phyloP scores from a whole-genome alignment of 208 protist genomes.

The Porcisia deanei region DNA sequence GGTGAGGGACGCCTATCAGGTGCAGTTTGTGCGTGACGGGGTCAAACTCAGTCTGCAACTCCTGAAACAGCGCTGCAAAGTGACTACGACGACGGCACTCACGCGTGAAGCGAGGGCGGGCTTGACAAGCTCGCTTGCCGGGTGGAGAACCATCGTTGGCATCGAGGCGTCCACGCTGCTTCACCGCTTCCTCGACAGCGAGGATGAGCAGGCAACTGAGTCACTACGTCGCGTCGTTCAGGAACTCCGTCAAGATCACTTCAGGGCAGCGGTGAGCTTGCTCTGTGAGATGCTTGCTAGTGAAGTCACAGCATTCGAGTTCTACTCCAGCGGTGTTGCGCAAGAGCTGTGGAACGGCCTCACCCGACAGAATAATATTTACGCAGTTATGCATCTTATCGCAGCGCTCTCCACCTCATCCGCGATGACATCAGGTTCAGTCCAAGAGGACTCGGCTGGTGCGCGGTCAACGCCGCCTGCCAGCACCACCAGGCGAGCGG shows the following conservation, averaged over 20 bases:
- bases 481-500: neutral
- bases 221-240: conserved; percentile 40
- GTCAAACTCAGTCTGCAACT: conserved; percentile 56
- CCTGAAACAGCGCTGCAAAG: conserved; percentile 32
- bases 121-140: conserved; percentile 19
- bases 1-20: conserved; percentile 51
- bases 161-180: conserved; percentile 46
- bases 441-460: neutral
- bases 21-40: conserved; percentile 86
- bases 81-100: conserved; percentile 14
- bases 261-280: conserved; percentile 39
- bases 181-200: conserved; percentile 32
- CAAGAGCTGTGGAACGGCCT: conserved; percentile 24
- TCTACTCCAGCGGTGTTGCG: conserved; percentile 58
- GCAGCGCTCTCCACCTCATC: conserved; percentile 14
- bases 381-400: conserved; percentile 34
- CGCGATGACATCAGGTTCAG: neutral
- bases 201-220: conserved; percentile 39
- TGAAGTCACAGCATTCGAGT: conserved; percentile 68
- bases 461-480: neutral
- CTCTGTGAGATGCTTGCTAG: conserved; percentile 44
- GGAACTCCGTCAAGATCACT: conserved; percentile 42
- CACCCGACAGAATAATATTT: conserved; percentile 20
- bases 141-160: conserved; percentile 49
- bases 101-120: conserved; percentile 13